Evolutionary conservation across 345 rosid species (phyloP).

Genomic region (Acer saccharum): DNA sequence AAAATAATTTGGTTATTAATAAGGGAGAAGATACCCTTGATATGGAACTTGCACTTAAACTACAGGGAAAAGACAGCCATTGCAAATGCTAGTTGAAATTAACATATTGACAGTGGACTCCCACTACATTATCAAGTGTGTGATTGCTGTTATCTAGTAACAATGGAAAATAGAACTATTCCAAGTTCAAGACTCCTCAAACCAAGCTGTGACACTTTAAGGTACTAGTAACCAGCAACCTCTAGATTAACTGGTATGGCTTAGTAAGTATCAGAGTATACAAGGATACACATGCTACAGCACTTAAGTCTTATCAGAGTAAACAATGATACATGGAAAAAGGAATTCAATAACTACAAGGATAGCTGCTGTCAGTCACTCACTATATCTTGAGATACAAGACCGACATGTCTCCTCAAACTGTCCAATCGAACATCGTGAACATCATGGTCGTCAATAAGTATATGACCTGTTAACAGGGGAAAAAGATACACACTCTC

Average conservation of each 20-base stretch:
- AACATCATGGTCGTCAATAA: slow-evolving; percentile 64
- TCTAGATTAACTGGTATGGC: not conserved
- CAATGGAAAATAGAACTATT: not conserved
- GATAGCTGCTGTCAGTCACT: slow-evolving; percentile 29
- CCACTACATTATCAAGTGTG: not conserved
- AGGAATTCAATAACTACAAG: slow-evolving; percentile 6
- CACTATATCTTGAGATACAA: slow-evolving; percentile 95
- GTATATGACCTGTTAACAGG: slow-evolving; percentile 56
- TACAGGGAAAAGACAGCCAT: not conserved
- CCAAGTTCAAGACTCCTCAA: not conserved
- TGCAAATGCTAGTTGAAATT: not conserved
- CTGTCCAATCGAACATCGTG: slow-evolving; percentile 58
- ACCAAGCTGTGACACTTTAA: not conserved
- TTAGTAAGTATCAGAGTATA: not conserved
- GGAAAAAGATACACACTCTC: not conserved
- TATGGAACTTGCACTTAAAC: slow-evolving; percentile 5
- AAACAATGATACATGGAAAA: not conserved
- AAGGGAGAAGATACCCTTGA: not conserved
- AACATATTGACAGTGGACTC: not conserved
- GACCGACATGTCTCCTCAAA: slow-evolving; percentile 82
- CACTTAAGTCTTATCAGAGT: not conserved
- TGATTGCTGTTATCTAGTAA: not conserved
- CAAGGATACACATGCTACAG: not conserved
- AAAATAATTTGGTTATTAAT: not conserved
- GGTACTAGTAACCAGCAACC: not conserved